Conservation (phyloP, 2,329 filamentous ascomycete genomes). For the Phaeosphaeriaceae sp. region DNA sequence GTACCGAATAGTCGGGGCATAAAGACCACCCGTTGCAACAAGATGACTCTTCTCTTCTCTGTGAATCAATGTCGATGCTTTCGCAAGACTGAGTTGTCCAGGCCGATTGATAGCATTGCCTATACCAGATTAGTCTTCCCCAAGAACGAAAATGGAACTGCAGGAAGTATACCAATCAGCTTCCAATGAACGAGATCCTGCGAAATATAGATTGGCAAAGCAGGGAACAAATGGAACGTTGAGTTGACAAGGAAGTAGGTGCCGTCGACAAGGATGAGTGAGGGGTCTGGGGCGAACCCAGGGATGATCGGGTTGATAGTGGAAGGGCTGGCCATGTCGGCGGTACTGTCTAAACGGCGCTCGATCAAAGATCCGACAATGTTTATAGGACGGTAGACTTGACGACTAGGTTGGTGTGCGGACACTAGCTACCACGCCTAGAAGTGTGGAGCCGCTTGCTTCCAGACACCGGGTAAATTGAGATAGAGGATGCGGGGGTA, state of each 20-base stretch:
- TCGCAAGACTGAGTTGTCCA: constrained; percentile 56
- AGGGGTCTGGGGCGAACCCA: constrained; percentile 58
- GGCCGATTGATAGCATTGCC: constrained; percentile 56
- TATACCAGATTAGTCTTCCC: not conserved
- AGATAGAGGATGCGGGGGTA: not conserved
- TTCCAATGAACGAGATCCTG: constrained; percentile 60
- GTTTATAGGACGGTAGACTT: no score
- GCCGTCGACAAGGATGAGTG: constrained; percentile 49
- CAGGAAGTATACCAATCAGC: constrained; percentile 25
- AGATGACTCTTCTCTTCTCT: constrained; percentile 7
- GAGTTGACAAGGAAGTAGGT: constrained; percentile 60
- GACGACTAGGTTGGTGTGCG: no score
- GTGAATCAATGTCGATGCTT: constrained; percentile 50
- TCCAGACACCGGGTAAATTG: not conserved
- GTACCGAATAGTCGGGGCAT: constrained; percentile 24
- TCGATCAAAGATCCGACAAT: no score
- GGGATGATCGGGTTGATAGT: constrained; percentile 48
- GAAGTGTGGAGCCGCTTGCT: not conserved
- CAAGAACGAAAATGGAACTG: not conserved
- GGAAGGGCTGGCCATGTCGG: not conserved
- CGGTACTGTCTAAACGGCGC: no score
- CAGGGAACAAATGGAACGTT: constrained; percentile 59
- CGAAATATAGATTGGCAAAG: constrained; percentile 58
- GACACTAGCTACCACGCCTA: not conserved
- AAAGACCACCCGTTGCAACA: constrained; percentile 26